Base-by-base conservation (phyloP, 345 rosid genomes). In the Diplotaxis tenuifolia region DNA sequence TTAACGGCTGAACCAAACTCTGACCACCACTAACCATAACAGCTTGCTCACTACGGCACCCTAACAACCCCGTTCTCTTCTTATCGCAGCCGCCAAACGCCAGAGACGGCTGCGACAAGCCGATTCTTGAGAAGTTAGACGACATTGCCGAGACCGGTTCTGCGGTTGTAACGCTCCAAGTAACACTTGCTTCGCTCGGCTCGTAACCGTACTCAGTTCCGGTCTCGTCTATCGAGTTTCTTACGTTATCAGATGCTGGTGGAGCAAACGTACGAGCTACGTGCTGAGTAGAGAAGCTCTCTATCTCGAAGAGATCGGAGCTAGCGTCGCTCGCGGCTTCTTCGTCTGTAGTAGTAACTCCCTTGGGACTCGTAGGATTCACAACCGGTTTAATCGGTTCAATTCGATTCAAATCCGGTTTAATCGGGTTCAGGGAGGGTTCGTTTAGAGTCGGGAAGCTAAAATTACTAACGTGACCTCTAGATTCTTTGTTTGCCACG, bases 301-400 rank as follows among this genome's bases (percentile, higher is more conserved):
- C 99, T 0, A 95, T 92, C 86, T 95, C 99, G 21, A 95, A 95
- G 62, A 92, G 79, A 76, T 95, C 97, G 0, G 99, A 95, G 80
- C 99, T 92, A 1, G 96, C 89, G 62, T 95, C 97, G 50, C 99
- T 95, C 12, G 84, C 86, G 4, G 78, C 83, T 52, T 88, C 97
- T 34, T 91, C 96, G 12, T 84, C 89, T 0, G 50, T 58, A 22
- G 40, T 57, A 20, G 2, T 58, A 8, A 19, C 6, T 28, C 58
- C 68, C 50, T 69, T 75, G 16, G 72, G 72, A 38, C 57, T 71
- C 4, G 19, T 12, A 1, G 2, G 74, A 60, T 16, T 40, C 50
- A 36, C 2, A 71, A 38, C 53, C 77, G 68, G 62, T 71, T 71
- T 71, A 69, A 31, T 32, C 25, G 77, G 67, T 49, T 67, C 34